These are phyloP conservation scores for Fusarium bactridioides DNA, from an alignment of 2,329 filamentous ascomycete species.

Conservation along the genomic window DNA sequence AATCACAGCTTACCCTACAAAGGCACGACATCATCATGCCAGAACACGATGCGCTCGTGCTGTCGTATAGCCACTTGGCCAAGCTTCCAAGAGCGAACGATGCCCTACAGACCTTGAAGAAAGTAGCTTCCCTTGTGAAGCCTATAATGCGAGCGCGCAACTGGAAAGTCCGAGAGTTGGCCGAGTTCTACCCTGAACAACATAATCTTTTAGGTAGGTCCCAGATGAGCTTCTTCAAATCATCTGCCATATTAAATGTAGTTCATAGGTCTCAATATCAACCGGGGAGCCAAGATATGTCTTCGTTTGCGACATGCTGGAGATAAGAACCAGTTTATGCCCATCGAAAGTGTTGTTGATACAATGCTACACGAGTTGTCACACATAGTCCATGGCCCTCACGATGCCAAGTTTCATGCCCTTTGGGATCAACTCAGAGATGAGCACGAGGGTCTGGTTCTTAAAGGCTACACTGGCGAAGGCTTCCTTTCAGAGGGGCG, in stretches of 20 bases:
- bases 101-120: constrained; percentile 71
- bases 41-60: constrained; percentile 53
- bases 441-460: constrained; percentile 77
- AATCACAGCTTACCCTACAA: neutral
- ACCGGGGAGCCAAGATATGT: constrained; percentile 79
- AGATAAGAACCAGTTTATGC: constrained; percentile 79
- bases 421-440: constrained; percentile 91
- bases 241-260: neutral
- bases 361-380: constrained; percentile 94
- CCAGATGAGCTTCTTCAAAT: constrained; percentile 6
- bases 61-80: constrained; percentile 59
- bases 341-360: constrained; percentile 81
- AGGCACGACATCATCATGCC: constrained; percentile 29
- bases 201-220: constrained; percentile 77
- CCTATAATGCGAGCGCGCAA: constrained; percentile 89
- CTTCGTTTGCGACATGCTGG: constrained; percentile 80
- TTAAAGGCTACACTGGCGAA: constrained; percentile 90
- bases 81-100: constrained; percentile 57
- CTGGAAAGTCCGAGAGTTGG: constrained; percentile 81
- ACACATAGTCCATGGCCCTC: constrained; percentile 86
- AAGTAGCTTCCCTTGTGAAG: constrained; percentile 87
- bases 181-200: constrained; percentile 85
- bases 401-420: constrained; percentile 82
- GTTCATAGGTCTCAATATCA: constrained; percentile 75
- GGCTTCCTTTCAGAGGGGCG: constrained; percentile 82